phyloP scores from a whole-genome alignment of 2,329 filamentous ascomycete species.

The Fusarium circinatum region DNA sequence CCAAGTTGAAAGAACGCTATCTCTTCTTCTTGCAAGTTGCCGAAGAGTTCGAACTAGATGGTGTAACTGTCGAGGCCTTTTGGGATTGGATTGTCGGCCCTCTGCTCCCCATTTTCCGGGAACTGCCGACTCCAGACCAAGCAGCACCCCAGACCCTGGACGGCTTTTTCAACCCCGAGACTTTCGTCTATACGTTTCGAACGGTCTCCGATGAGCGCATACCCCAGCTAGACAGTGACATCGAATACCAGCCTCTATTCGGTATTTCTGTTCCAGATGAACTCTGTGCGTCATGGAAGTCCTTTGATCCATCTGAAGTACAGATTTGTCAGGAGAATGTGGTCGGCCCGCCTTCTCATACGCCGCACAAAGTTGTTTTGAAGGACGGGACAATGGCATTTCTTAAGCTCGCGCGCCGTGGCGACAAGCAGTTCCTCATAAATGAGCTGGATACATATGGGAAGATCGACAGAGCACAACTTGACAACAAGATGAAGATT shows the following conservation, averaged over 20 bases:
- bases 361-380: not conserved
- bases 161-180: not conserved
- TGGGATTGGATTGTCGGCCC: not conserved
- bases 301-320: not conserved
- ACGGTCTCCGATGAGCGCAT: rapidly evolving
- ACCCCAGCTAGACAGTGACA: not conserved
- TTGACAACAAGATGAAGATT: rapidly evolving
- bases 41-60: not conserved
- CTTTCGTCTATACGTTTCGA: rapidly evolving
- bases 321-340: rapidly evolving
- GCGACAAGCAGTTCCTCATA: not conserved
- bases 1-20: not conserved
- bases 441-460: not conserved
- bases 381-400: not conserved
- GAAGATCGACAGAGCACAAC: not conserved
- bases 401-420: not conserved
- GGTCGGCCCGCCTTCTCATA: not conserved
- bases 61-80: not conserved
- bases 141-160: rapidly evolving
- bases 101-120: not conserved
- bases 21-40: not conserved
- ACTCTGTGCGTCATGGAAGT: not conserved
- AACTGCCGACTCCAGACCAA: not conserved
- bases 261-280: not conserved
- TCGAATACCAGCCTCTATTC: rapidly evolving